Percentiles rank a stretch among this genome's conserved stretches.
phyloP scores from a whole-genome alignment of 768 basidiomycete genomes.

The Mycena amicta region DNA sequence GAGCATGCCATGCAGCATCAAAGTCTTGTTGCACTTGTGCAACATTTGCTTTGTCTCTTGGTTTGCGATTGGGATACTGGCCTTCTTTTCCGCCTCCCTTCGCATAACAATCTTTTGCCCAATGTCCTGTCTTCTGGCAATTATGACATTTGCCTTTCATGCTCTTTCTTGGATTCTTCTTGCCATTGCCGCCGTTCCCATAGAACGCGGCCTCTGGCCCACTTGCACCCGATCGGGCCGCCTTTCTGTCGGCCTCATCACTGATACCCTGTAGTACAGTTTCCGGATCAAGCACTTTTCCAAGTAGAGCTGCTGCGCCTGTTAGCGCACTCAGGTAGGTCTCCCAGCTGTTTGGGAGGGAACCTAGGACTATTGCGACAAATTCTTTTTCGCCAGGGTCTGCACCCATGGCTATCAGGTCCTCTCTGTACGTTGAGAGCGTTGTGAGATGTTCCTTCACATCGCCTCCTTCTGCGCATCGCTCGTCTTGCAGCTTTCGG shows the following conservation, averaged over 20 bases:
- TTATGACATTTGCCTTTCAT: slow-evolving; percentile 27
- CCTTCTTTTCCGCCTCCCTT: slow-evolving; percentile 41
- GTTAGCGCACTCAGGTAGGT: not conserved
- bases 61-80: slow-evolving; percentile 26
- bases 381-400: not conserved
- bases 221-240: not conserved
- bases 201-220: not conserved
- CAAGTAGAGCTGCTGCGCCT: not conserved
- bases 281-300: not conserved
- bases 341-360: not conserved
- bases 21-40: not conserved
- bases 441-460: slow-evolving; percentile 5
- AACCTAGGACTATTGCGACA: not conserved
- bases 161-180: not conserved
- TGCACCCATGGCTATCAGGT: not conserved
- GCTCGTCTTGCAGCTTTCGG: slow-evolving; percentile 18
- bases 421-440: not conserved
- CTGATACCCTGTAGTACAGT: not conserved
- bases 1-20: not conserved
- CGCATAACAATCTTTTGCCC: slow-evolving; percentile 35
- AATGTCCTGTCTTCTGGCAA: slow-evolving; percentile 33
- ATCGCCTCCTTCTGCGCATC: slow-evolving; percentile 24
- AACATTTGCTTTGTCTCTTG: slow-evolving; percentile 6
- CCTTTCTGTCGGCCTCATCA: not conserved
- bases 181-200: not conserved